These are phyloP conservation scores for Metarhizium anisopliae DNA, from an alignment of 2,329 filamentous ascomycete genomes.

Conservation along the genomic window DNA sequence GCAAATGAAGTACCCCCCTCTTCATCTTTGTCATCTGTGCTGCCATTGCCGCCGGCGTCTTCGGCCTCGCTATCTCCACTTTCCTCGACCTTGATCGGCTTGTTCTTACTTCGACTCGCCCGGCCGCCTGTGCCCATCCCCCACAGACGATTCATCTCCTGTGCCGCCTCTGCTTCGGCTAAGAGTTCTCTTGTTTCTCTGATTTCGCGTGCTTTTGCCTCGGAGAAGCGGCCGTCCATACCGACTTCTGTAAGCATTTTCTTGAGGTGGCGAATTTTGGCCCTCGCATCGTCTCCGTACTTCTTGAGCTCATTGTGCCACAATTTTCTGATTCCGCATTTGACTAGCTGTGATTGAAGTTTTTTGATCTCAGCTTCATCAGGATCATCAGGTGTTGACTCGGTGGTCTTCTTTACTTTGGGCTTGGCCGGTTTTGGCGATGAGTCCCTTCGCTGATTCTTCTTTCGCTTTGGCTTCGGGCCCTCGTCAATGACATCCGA, in stretches of 20 bases:
- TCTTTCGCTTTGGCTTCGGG: conserved; percentile 49
- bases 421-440: conserved; percentile 20
- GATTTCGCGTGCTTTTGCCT: conserved; percentile 76
- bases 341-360: conserved; percentile 74
- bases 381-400: conserved; percentile 35
- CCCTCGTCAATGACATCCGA: conserved; percentile 63
- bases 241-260: conserved; percentile 71
- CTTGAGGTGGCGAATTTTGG: conserved; percentile 76
- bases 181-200: conserved; percentile 78
- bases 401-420: conserved; percentile 18
- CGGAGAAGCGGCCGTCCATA: conserved; percentile 82
- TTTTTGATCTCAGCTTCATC: conserved; percentile 78
- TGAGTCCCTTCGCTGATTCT: conserved; percentile 30
- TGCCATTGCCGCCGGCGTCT: conserved; percentile 18
- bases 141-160: conserved; percentile 74
- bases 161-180: conserved; percentile 75
- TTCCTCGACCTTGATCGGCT: conserved; percentile 21
- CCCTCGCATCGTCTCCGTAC: conserved; percentile 59
- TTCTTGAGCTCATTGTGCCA: conserved; percentile 80
- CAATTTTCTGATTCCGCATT: conserved; percentile 87
- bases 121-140: conserved; percentile 41
- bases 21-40: conserved; percentile 20
- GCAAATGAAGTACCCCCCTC: conserved; percentile 26
- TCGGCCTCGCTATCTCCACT: conserved; percentile 18
- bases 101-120: conserved; percentile 30